phyloP scores from a whole-genome alignment of 805 yeast genomes.

The Alloascoidea africana region DNA sequence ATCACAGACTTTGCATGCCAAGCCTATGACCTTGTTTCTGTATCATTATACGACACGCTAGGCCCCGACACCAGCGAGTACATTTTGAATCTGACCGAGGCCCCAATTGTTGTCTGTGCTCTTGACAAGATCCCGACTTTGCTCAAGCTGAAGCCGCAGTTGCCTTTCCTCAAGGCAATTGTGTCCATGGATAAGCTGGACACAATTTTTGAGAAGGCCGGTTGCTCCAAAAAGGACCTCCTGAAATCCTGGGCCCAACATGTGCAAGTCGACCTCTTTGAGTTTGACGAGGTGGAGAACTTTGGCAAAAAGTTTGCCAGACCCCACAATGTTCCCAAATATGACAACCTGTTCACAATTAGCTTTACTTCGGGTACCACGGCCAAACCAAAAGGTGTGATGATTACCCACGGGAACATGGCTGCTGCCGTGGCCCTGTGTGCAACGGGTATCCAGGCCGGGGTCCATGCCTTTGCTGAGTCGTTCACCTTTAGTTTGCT shows the following conservation, averaged over 20 bases:
- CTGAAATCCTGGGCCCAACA: slow-evolving; percentile 8
- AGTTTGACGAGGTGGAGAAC: slow-evolving; percentile 24
- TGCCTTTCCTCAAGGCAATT: slow-evolving; percentile 31
- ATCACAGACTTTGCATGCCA: slow-evolving; percentile 54
- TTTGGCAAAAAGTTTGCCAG: slow-evolving; percentile 31
- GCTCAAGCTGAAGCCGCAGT: slow-evolving; percentile 26
- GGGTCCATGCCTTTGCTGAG: slow-evolving; percentile 4
- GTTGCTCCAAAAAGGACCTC: slow-evolving; percentile 14
- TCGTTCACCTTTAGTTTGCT: slow-evolving; percentile 17
- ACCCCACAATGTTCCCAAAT: slow-evolving; percentile 30
- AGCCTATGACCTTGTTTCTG: slow-evolving; percentile 37
- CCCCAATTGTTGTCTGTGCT: slow-evolving; percentile 45
- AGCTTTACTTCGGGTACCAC: slow-evolving; percentile 21
- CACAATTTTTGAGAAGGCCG: slow-evolving; percentile 17
- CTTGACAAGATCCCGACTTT: slow-evolving; percentile 33
- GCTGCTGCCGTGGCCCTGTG: slow-evolving; percentile 29
- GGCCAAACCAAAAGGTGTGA: slow-evolving; percentile 22
- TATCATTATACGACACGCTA: slow-evolving; percentile 40
- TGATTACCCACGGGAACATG: slow-evolving; percentile 18
- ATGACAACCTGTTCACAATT: slow-evolving; percentile 12
- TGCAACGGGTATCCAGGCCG: slow-evolving; percentile 18
- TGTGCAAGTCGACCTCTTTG: slow-evolving; percentile 21
- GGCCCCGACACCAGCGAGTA: slow-evolving; percentile 48
- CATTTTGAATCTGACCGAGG: slow-evolving; percentile 43
- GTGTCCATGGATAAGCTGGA: slow-evolving; percentile 37